phyloP scores from a whole-genome alignment of 495 filamentous ascomycete genomes.

The Penicillium simplicissimum region DNA sequence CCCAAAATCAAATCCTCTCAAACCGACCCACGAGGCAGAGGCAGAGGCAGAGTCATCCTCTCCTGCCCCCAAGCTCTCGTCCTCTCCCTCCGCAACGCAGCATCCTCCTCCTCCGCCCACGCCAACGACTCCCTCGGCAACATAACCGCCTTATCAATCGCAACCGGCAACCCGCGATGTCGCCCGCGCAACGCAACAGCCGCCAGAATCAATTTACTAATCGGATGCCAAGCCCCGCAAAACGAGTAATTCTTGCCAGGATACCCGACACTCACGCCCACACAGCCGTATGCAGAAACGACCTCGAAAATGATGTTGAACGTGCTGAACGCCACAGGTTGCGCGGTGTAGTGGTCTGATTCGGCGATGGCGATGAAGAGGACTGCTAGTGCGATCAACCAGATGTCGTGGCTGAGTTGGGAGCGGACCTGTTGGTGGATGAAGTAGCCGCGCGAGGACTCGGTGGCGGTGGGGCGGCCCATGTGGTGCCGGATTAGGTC shows the following conservation, averaged over 20 bases:
- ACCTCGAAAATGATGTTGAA: conserved; percentile 89
- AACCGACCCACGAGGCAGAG: conserved; percentile 21
- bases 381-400: conserved; percentile 77
- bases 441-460: conserved; percentile 53
- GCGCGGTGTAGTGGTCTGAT: conserved; percentile 59
- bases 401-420: conserved; percentile 83
- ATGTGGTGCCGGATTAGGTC: conserved; percentile 30
- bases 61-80: conserved; percentile 27
- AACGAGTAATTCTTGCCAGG: conserved; percentile 71
- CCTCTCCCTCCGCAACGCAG: conserved; percentile 42
- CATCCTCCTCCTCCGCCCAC: conserved; percentile 63
- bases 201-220: conserved; percentile 75
- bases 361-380: conserved; percentile 76
- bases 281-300: conserved; percentile 81
- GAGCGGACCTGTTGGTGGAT: conserved; percentile 67
- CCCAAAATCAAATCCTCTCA: conserved; percentile 25
- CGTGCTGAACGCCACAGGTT: conserved; percentile 71
- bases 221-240: conserved; percentile 66
- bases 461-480: conserved; percentile 29
- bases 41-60: conserved; percentile 29
- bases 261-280: conserved; percentile 75
- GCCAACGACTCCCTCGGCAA: conserved; percentile 63
- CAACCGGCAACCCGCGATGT: conserved; percentile 78
- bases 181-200: conserved; percentile 77
- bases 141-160: conserved; percentile 76